Conservation (phyloP, 169 alveolate genomes). For the Plasmodium knowlesi region DNA sequence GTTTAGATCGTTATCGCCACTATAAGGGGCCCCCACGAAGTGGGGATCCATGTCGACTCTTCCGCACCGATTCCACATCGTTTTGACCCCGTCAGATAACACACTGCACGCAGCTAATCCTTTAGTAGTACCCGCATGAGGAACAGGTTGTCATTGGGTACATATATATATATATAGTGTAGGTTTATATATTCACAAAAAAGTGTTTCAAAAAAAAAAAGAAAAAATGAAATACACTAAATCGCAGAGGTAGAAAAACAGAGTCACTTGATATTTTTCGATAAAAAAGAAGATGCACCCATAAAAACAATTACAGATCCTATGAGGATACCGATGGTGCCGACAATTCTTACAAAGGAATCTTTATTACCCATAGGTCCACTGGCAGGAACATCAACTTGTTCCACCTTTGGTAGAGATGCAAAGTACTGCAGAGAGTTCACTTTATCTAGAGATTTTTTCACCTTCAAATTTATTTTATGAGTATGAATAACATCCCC, state of each 20-base stretch:
- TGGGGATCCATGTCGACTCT: not conserved
- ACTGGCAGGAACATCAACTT: slow-evolving; percentile 84
- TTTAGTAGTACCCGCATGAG: not conserved
- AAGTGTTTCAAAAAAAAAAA: not conserved
- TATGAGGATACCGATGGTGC: slow-evolving; percentile 87
- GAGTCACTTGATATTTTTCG: slow-evolving; percentile 34
- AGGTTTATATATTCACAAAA: not conserved
- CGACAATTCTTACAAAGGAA: slow-evolving; percentile 87
- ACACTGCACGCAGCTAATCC: not conserved
- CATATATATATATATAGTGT: not conserved
- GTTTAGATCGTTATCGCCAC: not conserved
- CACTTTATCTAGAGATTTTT: slow-evolving; percentile 78
- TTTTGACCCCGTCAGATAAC: not conserved
- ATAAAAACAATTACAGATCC: slow-evolving; percentile 75
- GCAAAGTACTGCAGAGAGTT: slow-evolving; percentile 79
- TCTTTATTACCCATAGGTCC: slow-evolving; percentile 86
- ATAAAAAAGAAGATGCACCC: slow-evolving; percentile 41
- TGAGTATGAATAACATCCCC: slow-evolving; percentile 86
- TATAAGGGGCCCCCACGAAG: not conserved
- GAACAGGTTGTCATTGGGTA: not conserved
- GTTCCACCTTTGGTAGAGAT: slow-evolving; percentile 83
- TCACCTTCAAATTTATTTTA: slow-evolving; percentile 80
- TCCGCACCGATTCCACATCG: not conserved
- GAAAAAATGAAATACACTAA: not conserved
- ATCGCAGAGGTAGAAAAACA: not conserved